Evolutionary conservation across 345 rosid genomes (phyloP).

Genomic region (Euphorbia lathyris): DNA sequence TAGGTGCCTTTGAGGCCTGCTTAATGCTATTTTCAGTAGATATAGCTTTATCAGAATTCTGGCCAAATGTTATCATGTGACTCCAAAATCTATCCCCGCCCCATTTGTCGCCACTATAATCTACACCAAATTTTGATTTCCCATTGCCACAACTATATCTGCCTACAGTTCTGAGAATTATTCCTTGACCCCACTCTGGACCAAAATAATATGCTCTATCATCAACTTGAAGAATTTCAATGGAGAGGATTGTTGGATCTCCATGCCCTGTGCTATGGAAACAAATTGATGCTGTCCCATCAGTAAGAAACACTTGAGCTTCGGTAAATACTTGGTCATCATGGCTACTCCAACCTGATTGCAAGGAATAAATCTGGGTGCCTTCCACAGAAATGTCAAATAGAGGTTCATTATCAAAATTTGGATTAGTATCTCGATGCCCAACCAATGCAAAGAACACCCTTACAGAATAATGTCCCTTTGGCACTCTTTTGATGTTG

Average conservation of each 20-base stretch:
- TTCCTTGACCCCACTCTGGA: constrained; percentile 48
- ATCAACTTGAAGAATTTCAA: constrained; percentile 90
- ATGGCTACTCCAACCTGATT: constrained; percentile 79
- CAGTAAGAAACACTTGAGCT: constrained; percentile 63
- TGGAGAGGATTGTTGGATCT: constrained; percentile 78
- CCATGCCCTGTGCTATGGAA: constrained; percentile 99
- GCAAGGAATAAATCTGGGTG: constrained; percentile 69
- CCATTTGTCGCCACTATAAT: constrained; percentile 79
- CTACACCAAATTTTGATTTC: constrained; percentile 63
- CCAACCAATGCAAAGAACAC: constrained; percentile 62
- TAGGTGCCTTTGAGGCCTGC: constrained; percentile 65
- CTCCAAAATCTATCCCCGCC: constrained; percentile 99
- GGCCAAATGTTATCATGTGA: constrained; percentile 54
- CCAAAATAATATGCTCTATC: constrained; percentile 70
- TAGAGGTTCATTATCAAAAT: constrained; percentile 66
- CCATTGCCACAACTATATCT: constrained; percentile 81
- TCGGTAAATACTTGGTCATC: constrained; percentile 84
- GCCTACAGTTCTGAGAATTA: constrained; percentile 64
- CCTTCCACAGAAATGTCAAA: constrained; percentile 92
- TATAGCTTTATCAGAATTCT: constrained; percentile 50
- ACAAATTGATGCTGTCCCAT: constrained; percentile 72
- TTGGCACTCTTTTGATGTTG: constrained; percentile 58
- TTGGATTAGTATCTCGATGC: constrained; percentile 43
- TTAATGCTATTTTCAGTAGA: constrained; percentile 64
- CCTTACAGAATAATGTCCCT: constrained; percentile 81